phyloP scores from a whole-genome alignment of 139 green algal genomes.

The Yamagishiella unicocca region DNA sequence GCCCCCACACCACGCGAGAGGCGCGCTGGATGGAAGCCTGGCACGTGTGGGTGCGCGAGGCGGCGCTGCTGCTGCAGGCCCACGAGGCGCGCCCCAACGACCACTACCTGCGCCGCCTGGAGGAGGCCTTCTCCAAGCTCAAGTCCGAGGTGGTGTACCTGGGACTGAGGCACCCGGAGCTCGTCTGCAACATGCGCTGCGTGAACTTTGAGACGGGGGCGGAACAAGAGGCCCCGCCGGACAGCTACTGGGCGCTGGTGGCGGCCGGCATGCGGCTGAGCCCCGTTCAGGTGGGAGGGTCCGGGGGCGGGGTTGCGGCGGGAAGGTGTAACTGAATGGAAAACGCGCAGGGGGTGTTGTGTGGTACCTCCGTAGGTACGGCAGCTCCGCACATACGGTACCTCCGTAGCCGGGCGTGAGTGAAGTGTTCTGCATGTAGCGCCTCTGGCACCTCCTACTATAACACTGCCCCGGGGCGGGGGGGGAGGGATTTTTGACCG shows the following conservation, averaged over 20 bases:
- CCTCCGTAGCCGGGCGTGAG: background rate
- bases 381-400: background rate
- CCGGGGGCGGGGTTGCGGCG: background rate
- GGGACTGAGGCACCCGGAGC: background rate
- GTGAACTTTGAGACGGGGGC: slow-evolving; percentile 36
- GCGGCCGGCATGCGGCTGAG: background rate
- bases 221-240: slow-evolving; percentile 30
- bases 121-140: slow-evolving; percentile 1
- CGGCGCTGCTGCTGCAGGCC: slow-evolving; percentile 27
- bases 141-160: slow-evolving; percentile 24
- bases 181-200: background rate
- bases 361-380: background rate
- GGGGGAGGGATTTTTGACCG: background rate
- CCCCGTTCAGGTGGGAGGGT: background rate
- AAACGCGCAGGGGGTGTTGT: too few species aligned
- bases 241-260: slow-evolving; percentile 17
- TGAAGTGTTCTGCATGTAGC: background rate
- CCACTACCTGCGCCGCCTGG: background rate
- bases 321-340: background rate
- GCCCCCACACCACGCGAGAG: background rate
- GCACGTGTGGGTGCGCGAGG: slow-evolving; percentile 16
- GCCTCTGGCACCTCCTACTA: background rate
- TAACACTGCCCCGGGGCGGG: background rate
- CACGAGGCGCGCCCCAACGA: slow-evolving; percentile 28
- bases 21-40: background rate